Conservation (phyloP, 129 eudicot species). For the Flaveria trinervia region DNA sequence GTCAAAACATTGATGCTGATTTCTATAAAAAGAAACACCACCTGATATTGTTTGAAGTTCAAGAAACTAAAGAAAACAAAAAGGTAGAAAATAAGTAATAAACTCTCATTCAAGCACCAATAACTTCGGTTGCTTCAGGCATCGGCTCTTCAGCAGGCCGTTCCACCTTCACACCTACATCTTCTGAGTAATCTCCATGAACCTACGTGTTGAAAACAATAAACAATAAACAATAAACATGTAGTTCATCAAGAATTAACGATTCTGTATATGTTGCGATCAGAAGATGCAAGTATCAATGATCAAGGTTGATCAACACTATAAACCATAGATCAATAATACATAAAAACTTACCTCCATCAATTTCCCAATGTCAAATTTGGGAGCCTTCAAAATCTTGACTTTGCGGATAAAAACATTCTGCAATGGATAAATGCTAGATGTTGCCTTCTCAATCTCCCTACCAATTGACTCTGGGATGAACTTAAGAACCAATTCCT, state of each 20-base stretch:
- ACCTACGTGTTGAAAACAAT: slow-evolving; percentile 35
- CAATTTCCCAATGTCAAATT: slow-evolving; percentile 71
- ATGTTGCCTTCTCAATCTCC: slow-evolving; percentile 80
- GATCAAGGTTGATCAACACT: neutral
- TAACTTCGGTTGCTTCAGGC: slow-evolving; percentile 61
- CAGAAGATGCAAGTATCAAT: neutral
- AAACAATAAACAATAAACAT: neutral
- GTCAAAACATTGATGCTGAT: slow-evolving; percentile 23
- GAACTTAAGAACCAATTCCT: slow-evolving; percentile 73
- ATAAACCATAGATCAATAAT: neutral
- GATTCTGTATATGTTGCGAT: neutral
- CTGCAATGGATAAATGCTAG: slow-evolving; percentile 76
- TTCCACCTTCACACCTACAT: slow-evolving; percentile 61
- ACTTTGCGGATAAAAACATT: slow-evolving; percentile 74
- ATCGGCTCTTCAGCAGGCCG: slow-evolving; percentile 57
- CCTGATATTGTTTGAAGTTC: neutral
- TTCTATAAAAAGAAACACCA: slow-evolving; percentile 21
- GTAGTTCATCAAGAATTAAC: neutral
- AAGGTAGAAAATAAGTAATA: neutral
- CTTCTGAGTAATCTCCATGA: slow-evolving; percentile 71
- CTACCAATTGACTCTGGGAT: slow-evolving; percentile 77
- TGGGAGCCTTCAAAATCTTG: slow-evolving; percentile 83
- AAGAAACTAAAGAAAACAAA: neutral
- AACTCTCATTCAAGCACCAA: slow-evolving; percentile 54
- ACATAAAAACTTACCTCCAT: slow-evolving; percentile 52